These are phyloP conservation scores for Geotrichum fermentans DNA, from an alignment of 1,139 yeast genomes.

Conservation along the genomic window DNA sequence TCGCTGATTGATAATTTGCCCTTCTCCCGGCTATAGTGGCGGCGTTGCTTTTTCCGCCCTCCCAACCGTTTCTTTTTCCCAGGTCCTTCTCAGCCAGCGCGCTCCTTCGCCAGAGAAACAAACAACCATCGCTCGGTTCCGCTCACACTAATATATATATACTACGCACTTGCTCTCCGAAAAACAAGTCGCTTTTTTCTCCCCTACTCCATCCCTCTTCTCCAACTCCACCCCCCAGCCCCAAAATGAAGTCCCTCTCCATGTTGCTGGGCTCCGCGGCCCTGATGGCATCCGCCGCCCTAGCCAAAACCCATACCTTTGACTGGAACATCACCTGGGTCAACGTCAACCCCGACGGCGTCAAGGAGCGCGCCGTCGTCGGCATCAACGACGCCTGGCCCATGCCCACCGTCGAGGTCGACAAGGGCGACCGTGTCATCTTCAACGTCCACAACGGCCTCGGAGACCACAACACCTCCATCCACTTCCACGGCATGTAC, in stretches of 20 bases:
- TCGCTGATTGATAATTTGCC: too few relatives aligned
- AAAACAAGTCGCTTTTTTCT: neutral
- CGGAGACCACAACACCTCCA: conserved; percentile 54
- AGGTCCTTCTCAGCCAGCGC: neutral
- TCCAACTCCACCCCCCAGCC: neutral
- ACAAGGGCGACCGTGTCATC: conserved; percentile 70
- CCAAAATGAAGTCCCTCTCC: conserved; percentile 11
- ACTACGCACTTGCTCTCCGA: neutral
- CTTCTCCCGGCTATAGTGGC: too few relatives aligned
- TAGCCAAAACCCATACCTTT: conserved; percentile 57
- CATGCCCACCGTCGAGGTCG: conserved; percentile 67
- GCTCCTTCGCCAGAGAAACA: too few relatives aligned
- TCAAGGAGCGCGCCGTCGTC: conserved; percentile 56
- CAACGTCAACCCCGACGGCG: conserved; percentile 72
- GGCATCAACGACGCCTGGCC: conserved; percentile 86
- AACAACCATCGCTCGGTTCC: too few relatives aligned
- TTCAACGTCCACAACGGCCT: conserved; percentile 68
- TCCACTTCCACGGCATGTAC: conserved; percentile 91
- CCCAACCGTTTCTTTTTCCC: neutral
- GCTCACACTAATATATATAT: too few relatives aligned
- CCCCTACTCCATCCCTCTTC: neutral
- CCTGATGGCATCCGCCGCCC: conserved; percentile 26
- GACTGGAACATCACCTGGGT: conserved; percentile 76
- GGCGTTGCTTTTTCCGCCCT: neutral
- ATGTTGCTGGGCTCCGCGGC: conserved; percentile 8